phyloP scores from a whole-genome alignment of 129 eudicot genomes.

The Saussurea involucrata region DNA sequence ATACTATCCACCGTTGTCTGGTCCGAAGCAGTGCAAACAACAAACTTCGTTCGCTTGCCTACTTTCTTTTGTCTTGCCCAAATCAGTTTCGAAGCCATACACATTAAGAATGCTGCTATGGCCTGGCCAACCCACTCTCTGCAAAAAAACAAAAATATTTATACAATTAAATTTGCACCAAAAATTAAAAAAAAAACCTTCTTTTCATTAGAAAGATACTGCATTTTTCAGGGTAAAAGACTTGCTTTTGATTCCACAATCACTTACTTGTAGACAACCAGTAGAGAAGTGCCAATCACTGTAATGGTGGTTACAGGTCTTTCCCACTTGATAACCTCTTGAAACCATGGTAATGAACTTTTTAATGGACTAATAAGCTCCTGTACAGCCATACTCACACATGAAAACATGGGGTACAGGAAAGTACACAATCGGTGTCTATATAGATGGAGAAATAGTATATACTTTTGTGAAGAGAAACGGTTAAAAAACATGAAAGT shows the following conservation, averaged over 20 bases:
- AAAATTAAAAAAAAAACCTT: not conserved
- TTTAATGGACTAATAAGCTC: conserved; percentile 51
- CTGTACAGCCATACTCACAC: conserved; percentile 25
- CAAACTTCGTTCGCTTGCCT: conserved; percentile 40
- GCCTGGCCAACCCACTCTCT: conserved; percentile 84
- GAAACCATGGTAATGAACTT: conserved; percentile 44
- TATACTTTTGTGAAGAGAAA: not conserved
- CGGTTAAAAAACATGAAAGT: not conserved
- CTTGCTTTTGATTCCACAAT: not conserved
- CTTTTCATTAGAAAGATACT: not conserved
- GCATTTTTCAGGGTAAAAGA: not conserved
- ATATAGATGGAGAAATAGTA: not conserved
- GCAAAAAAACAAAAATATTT: not conserved
- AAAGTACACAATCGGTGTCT: not conserved
- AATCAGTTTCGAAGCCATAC: conserved; percentile 51
- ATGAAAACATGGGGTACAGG: not conserved
- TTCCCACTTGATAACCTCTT: conserved; percentile 57
- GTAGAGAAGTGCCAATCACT: conserved; percentile 33
- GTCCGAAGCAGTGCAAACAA: conserved; percentile 44
- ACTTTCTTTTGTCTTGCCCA: conserved; percentile 34
- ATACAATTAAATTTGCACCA: not conserved
- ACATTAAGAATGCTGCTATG: conserved; percentile 50
- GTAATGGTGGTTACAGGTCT: conserved; percentile 45
- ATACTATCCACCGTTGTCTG: conserved; percentile 65
- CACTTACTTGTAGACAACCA: conserved; percentile 65